These are phyloP conservation scores for Trichoderma simmonsii DNA, from an alignment of 2,329 filamentous ascomycete species.

Conservation along the genomic window DNA sequence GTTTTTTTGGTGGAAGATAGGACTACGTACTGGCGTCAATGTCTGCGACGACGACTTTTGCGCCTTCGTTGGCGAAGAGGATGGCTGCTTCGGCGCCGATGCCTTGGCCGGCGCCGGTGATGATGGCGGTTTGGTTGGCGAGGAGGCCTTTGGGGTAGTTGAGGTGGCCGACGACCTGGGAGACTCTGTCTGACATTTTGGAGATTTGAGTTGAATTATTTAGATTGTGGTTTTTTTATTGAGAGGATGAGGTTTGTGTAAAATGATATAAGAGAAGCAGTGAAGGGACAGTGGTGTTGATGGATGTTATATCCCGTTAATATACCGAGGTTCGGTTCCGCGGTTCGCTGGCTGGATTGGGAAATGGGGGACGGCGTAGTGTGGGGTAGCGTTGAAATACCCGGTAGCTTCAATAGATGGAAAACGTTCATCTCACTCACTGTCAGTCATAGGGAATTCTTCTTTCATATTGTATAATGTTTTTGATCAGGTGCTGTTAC, in stretches of 20 bases:
- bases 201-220: not conserved
- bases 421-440: not conserved
- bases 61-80: slow-evolving; percentile 83
- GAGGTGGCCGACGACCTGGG: slow-evolving; percentile 73
- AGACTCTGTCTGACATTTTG: slow-evolving; percentile 55
- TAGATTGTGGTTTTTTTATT: not conserved
- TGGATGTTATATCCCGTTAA: not conserved
- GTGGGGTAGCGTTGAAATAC: slow-evolving; percentile 25
- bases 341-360: not conserved
- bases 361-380: slow-evolving; percentile 13
- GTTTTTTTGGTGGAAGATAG: not conserved
- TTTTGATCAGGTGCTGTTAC: not conserved
- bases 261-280: not conserved
- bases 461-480: not conserved
- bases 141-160: slow-evolving; percentile 80
- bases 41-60: slow-evolving; percentile 79
- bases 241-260: not conserved
- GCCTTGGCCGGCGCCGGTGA: slow-evolving; percentile 82
- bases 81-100: slow-evolving; percentile 82
- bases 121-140: slow-evolving; percentile 77
- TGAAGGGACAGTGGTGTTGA: not conserved
- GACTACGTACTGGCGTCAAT: slow-evolving; percentile 64
- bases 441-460: not conserved
- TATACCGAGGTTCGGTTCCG: slow-evolving; percentile 29
- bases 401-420: not conserved